A percentile compares a stretch with the other conserved stretches of the same genome.
Evolutionary conservation across 2,329 filamentous ascomycete species (phyloP).

Genomic region (Ophiostoma sp.): DNA sequence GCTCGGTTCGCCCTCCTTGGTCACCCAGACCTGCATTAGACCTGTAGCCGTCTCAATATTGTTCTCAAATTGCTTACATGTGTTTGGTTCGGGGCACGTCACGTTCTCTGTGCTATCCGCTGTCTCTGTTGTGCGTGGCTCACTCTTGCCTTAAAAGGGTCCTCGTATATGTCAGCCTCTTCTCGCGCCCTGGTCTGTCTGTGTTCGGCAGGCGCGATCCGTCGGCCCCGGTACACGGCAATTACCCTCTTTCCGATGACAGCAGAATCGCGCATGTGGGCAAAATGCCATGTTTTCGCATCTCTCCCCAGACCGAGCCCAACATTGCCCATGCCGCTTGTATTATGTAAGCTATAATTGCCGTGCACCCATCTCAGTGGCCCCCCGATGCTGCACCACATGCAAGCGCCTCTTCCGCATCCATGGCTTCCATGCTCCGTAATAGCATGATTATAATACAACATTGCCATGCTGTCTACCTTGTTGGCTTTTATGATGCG

Average conservation of each 20-base stretch:
- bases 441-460: neutral
- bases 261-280: slow-evolving; percentile 19
- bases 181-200: neutral
- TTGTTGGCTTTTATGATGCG: neutral
- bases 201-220: neutral
- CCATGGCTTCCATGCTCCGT: neutral
- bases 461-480: neutral
- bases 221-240: slow-evolving; percentile 7
- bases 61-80: neutral
- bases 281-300: neutral
- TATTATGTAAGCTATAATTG: neutral
- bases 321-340: neutral
- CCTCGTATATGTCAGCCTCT: neutral
- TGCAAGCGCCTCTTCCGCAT: slow-evolving; percentile 3
- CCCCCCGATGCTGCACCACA: slow-evolving; percentile 4
- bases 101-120: too few relatives aligned
- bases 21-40: neutral
- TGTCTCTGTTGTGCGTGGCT: neutral
- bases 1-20: too few relatives aligned
- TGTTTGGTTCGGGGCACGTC: too few relatives aligned
- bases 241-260: slow-evolving; percentile 27
- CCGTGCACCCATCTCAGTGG: slow-evolving; percentile 23
- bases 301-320: neutral
- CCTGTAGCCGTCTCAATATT: neutral
- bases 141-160: neutral